phyloP scores from a whole-genome alignment of 1,139 yeast species.

The Nakaseomyces uthaithaninus region DNA sequence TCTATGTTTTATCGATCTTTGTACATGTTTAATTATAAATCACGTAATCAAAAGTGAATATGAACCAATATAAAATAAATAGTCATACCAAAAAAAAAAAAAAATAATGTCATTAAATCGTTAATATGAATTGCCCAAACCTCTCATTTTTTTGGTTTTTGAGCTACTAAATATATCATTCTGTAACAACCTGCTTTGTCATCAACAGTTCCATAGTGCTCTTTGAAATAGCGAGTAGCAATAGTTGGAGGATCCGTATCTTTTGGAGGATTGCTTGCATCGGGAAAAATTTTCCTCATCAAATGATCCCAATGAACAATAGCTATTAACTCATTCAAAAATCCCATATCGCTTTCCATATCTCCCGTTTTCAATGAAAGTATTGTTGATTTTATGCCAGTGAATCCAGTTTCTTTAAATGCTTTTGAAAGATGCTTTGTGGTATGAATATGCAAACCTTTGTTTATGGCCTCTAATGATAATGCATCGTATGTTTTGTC shows the following conservation, averaged over 20 bases:
- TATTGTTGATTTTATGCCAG: slow-evolving; percentile 24
- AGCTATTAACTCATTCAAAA: slow-evolving; percentile 24
- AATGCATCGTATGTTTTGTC: slow-evolving; percentile 23
- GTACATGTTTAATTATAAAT: too few species aligned
- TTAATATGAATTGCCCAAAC: not conserved
- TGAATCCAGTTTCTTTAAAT: slow-evolving; percentile 27
- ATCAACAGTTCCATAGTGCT: slow-evolving; percentile 26
- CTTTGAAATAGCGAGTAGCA: slow-evolving; percentile 23
- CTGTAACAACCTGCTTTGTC: slow-evolving; percentile 26
- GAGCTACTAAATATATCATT: slow-evolving; percentile 23
- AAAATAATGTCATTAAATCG: not conserved
- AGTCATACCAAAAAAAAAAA: not conserved
- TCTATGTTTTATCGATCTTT: too few species aligned
- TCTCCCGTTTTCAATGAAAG: slow-evolving; percentile 28
- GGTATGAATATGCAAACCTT: slow-evolving; percentile 26
- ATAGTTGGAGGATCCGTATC: slow-evolving; percentile 19
- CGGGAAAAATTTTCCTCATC: slow-evolving; percentile 17
- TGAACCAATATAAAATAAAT: not conserved
- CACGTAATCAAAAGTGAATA: too few species aligned
- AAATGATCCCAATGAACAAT: slow-evolving; percentile 21
- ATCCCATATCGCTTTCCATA: slow-evolving; percentile 26
- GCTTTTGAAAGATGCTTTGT: slow-evolving; percentile 23
- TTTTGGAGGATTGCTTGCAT: slow-evolving; percentile 15
- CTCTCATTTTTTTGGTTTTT: slow-evolving; percentile 19
- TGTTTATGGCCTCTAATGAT: slow-evolving; percentile 23